These are phyloP conservation scores for Heracleum sosnowskyi DNA, from an alignment of 129 eudicot genomes.

Conservation along the genomic window DNA sequence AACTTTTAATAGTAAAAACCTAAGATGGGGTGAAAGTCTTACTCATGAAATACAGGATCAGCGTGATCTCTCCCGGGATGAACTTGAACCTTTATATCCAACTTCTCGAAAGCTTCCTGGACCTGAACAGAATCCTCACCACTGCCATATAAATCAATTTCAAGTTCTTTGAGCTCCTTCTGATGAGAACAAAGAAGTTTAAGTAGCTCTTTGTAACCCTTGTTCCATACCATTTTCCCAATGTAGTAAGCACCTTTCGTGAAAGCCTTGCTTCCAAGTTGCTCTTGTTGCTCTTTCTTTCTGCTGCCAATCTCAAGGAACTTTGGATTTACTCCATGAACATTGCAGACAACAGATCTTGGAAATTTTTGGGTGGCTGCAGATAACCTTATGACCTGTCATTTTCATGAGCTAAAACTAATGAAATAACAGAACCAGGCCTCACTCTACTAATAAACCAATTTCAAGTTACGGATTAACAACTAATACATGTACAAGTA, in stretches of 20 bases:
- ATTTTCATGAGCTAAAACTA: conserved; percentile 14
- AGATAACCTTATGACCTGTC: conserved; percentile 85
- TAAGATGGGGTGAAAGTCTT: conserved; percentile 21
- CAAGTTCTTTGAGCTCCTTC: conserved; percentile 60
- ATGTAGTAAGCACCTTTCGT: conserved; percentile 82
- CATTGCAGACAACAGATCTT: conserved; percentile 84
- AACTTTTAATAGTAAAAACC: not conserved
- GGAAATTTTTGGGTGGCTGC: conserved; percentile 97
- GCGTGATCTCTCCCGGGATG: conserved; percentile 98
- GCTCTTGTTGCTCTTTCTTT: conserved; percentile 58
- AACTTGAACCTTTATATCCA: conserved; percentile 56
- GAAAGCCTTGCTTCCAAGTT: conserved; percentile 47
- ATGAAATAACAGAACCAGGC: not conserved
- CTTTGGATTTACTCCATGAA: conserved; percentile 98
- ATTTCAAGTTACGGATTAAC: not conserved
- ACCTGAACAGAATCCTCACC: conserved; percentile 86
- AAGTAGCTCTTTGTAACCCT: conserved; percentile 91
- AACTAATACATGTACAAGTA: no score
- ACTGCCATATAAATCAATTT: conserved; percentile 72
- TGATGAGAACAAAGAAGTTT: conserved; percentile 66
- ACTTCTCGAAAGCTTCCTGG: conserved; percentile 54
- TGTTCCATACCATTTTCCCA: conserved; percentile 95
- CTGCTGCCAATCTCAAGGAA: conserved; percentile 77
- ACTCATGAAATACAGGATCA: conserved; percentile 89
- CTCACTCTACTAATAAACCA: not conserved